Percentiles rank a stretch among this genome's conserved stretches.
These are phyloP conservation scores for Colletotrichum nymphaeae DNA, from an alignment of 2,329 filamentous ascomycete genomes.

Conservation along the genomic window DNA sequence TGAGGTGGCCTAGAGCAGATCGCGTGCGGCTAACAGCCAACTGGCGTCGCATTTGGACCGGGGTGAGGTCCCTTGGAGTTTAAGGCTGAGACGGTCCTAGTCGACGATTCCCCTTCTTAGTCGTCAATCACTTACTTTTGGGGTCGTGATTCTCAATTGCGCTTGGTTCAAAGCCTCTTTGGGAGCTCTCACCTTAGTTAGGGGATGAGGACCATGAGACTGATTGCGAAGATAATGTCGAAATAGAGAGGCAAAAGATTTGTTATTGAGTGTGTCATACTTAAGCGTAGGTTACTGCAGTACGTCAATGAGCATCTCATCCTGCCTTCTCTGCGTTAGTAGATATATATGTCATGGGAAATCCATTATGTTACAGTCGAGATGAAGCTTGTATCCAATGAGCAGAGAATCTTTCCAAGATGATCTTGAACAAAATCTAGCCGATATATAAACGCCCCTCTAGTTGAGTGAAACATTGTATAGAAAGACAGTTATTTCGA, in stretches of 20 bases:
- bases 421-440: too few species aligned
- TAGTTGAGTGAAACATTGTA: too few species aligned
- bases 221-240: background rate
- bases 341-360: background rate
- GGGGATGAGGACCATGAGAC: background rate
- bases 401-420: too few species aligned
- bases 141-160: background rate
- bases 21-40: background rate
- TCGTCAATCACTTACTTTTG: too few species aligned
- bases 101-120: background rate
- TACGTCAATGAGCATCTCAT: background rate
- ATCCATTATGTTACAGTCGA: rapidly evolving
- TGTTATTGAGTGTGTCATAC: background rate
- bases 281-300: background rate
- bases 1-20: background rate
- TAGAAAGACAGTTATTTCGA: too few species aligned
- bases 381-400: rapidly evolving
- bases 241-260: too few species aligned
- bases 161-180: background rate
- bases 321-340: background rate
- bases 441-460: too few species aligned
- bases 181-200: background rate
- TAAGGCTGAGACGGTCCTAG: background rate
- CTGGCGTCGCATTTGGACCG: background rate
- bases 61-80: background rate